Conservation (phyloP, 306 rosid species). For the Quercus rubra region DNA sequence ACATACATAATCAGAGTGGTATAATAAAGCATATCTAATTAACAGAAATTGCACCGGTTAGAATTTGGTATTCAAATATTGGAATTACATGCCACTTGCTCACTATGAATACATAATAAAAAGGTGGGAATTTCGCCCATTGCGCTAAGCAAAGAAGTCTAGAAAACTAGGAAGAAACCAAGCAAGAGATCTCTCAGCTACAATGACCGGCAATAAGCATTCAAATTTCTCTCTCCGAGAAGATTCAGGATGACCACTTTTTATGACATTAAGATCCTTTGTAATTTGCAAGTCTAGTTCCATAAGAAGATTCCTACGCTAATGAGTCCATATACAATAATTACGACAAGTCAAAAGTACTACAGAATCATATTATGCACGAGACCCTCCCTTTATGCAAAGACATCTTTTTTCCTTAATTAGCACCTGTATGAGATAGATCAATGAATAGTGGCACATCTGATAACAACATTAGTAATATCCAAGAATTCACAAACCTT, state of each 20-base stretch:
- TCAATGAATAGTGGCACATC: conserved; percentile 59
- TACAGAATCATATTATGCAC: conserved; percentile 33
- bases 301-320: conserved; percentile 19
- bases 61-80: too few species aligned
- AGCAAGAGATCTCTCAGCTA: neutral
- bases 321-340: conserved; percentile 21
- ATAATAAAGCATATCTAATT: too few species aligned
- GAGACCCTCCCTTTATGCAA: conserved; percentile 51
- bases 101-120: too few species aligned
- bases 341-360: conserved; percentile 25
- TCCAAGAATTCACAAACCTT: conserved; percentile 86
- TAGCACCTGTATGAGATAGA: conserved; percentile 80
- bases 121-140: too few species aligned
- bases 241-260: neutral
- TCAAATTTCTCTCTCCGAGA: neutral
- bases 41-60: too few species aligned
- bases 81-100: too few species aligned
- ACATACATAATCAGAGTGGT: too few species aligned
- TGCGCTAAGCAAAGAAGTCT: too few species aligned
- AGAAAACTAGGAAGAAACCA: too few species aligned
- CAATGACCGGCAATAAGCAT: neutral
- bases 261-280: conserved; percentile 6
- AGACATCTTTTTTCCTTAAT: conserved; percentile 50
- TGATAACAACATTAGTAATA: conserved; percentile 53
- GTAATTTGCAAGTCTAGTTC: conserved; percentile 17